Base-by-base conservation (phyloP, 2,329 filamentous ascomycete genomes). In the Fusarium praegraminearum region DNA sequence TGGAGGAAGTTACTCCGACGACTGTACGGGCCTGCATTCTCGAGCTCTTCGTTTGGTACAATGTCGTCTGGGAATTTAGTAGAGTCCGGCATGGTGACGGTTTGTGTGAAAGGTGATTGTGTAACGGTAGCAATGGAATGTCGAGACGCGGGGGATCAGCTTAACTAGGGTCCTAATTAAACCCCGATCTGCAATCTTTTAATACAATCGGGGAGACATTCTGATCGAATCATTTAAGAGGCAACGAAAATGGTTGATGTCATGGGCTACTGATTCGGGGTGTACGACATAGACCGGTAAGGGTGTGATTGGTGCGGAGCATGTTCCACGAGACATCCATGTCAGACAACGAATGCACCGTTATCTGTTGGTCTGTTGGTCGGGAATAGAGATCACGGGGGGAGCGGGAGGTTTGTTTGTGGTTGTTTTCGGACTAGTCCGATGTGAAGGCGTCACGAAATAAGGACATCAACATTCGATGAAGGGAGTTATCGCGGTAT, bases 101-200 rank as follows among this genome's bases (percentile, higher is more conserved):
- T 3, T 9, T 24, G n/a, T 50, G 47, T n/a, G 18, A n/a, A 18
- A 1, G 10, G 28, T 13, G 35, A 3, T 22, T 22, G 35, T 52
- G 49, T 40, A 41, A 52, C 49, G 49, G 49, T 41, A 28, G 24
- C 13, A 52, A 52, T 52, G 35, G 49, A 52, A 51, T 51, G 49
- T 46, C 12, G 3, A 30, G 26, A 32, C 26, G 35, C 49, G 49
- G 49, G 49, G 49, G 18, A 36, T 41, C 33, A 51, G 16, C 33
- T 18, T 8, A 40, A n/a, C 47, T 51, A 51, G 18, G 10, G 12
- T n/a, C 13, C 7, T 28, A 28, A 32, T 46, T 46, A 46, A 46
- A 46, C 13, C 12, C 46, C 1, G 35, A 51, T 51, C 49, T 28
- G 18, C 49, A 51, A 40, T 40, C 33, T 16, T 40, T 40, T 18